Conservation (phyloP, 108 stramenopile genomes). For the Ochromonas danica region DNA sequence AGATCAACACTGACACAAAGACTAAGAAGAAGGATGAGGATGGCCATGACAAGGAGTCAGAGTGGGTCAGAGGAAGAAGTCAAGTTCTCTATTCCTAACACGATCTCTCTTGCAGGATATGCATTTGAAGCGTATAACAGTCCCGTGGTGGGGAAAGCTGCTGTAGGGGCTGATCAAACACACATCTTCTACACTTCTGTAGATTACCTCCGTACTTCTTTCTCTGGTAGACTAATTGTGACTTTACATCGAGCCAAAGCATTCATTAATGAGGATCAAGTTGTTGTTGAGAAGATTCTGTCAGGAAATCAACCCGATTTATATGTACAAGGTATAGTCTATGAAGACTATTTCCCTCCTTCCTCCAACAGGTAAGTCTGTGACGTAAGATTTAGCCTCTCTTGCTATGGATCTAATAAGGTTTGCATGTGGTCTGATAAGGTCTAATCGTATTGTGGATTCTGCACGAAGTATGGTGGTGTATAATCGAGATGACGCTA, state of each 20-base stretch:
- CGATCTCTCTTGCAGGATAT: conserved; percentile 14
- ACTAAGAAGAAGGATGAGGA: too few species aligned
- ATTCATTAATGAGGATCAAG: too few species aligned
- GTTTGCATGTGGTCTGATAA: neutral
- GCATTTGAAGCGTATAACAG: conserved; percentile 1
- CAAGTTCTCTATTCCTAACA: too few species aligned
- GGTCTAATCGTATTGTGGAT: neutral
- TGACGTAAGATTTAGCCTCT: too few species aligned
- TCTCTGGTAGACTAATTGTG: neutral
- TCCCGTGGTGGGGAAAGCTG: neutral
- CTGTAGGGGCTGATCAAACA: neutral
- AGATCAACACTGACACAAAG: too few species aligned
- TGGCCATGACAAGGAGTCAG: too few species aligned
- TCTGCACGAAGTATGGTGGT: neutral
- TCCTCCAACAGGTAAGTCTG: too few species aligned
- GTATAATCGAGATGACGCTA: neutral
- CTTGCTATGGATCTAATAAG: neutral
- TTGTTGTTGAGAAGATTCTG: too few species aligned
- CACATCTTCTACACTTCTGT: neutral
- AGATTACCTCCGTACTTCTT: neutral
- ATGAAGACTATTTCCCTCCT: too few species aligned
- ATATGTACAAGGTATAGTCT: too few species aligned
- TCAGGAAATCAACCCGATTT: too few species aligned
- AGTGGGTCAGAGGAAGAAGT: too few species aligned
- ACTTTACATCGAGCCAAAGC: neutral